phyloP scores from a whole-genome alignment of 2,329 filamentous ascomycete species.

The Clarireedia sp. region DNA sequence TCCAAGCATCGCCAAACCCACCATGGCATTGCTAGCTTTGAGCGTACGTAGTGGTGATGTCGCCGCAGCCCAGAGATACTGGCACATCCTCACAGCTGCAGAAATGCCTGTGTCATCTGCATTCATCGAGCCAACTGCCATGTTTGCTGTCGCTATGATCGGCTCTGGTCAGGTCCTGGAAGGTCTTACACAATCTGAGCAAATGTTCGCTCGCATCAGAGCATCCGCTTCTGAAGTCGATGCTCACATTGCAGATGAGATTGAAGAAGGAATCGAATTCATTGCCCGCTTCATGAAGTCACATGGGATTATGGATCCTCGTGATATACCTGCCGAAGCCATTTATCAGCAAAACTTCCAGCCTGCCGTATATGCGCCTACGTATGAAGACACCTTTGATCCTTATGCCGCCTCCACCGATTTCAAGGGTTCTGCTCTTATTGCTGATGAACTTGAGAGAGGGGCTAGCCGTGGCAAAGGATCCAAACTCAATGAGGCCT shows the following conservation, averaged over 20 bases:
- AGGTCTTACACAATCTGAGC: constrained; percentile 68
- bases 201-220: constrained; percentile 81
- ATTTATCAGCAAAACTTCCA: constrained; percentile 39
- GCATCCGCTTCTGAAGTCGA: constrained; percentile 44
- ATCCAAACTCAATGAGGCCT: constrained; percentile 68
- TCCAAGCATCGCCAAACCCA: constrained; percentile 46
- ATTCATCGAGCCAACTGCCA: constrained; percentile 80
- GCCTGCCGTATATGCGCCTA: constrained; percentile 47
- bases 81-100: constrained; percentile 62
- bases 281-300: constrained; percentile 51
- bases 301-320: constrained; percentile 47
- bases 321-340: constrained; percentile 41
- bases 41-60: constrained; percentile 78
- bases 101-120: constrained; percentile 51
- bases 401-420: constrained; percentile 87
- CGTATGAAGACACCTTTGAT: constrained; percentile 77
- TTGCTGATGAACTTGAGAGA: constrained; percentile 83
- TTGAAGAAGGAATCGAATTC: constrained; percentile 78
- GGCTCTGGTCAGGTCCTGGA: constrained; percentile 78
- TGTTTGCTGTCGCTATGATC: constrained; percentile 85
- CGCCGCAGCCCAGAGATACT: constrained; percentile 68
- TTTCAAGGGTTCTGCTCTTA: constrained; percentile 84
- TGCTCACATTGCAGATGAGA: constrained; percentile 61
- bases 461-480: constrained; percentile 55
- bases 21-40: constrained; percentile 78